These are phyloP conservation scores for Venturia nashicola DNA, from an alignment of 2,329 filamentous ascomycete species.

Conservation along the genomic window DNA sequence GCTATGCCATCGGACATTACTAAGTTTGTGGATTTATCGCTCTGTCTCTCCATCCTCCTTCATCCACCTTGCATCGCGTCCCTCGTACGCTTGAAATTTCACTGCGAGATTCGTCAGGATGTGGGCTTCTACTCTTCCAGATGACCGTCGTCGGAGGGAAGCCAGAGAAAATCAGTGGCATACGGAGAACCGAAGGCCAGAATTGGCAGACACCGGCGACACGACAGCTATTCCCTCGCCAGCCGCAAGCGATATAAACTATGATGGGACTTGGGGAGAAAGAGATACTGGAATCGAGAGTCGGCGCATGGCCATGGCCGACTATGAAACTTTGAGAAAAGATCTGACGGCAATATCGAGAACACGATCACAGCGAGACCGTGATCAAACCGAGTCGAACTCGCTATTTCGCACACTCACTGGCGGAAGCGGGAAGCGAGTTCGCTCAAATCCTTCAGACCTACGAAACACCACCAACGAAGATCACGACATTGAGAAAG, in stretches of 20 bases:
- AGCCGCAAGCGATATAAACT: slow-evolving; percentile 17
- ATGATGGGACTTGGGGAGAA: slow-evolving; percentile 51
- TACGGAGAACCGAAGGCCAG: background rate
- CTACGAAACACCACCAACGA: slow-evolving; percentile 10
- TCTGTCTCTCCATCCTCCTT: background rate
- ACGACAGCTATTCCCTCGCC: background rate
- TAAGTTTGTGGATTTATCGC: background rate
- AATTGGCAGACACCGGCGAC: background rate
- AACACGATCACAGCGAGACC: background rate
- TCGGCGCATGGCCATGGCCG: slow-evolving; percentile 43
- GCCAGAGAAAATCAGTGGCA: slow-evolving; percentile 5
- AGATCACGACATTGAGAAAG: slow-evolving; percentile 18
- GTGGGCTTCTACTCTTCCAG: slow-evolving; percentile 1
- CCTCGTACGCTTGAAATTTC: background rate
- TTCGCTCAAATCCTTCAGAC: background rate
- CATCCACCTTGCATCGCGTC: background rate
- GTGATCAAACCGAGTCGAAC: background rate
- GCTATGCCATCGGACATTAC: background rate
- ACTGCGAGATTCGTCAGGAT: background rate
- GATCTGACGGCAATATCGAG: slow-evolving; percentile 37
- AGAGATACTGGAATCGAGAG: slow-evolving; percentile 41
- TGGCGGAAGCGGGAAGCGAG: background rate
- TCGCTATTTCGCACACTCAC: background rate
- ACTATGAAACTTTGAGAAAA: slow-evolving; percentile 44
- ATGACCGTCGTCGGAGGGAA: background rate